These are phyloP conservation scores for Entomortierella chlamydospora DNA, from an alignment of 192 early-diverging fungal species.

Conservation along the genomic window DNA sequence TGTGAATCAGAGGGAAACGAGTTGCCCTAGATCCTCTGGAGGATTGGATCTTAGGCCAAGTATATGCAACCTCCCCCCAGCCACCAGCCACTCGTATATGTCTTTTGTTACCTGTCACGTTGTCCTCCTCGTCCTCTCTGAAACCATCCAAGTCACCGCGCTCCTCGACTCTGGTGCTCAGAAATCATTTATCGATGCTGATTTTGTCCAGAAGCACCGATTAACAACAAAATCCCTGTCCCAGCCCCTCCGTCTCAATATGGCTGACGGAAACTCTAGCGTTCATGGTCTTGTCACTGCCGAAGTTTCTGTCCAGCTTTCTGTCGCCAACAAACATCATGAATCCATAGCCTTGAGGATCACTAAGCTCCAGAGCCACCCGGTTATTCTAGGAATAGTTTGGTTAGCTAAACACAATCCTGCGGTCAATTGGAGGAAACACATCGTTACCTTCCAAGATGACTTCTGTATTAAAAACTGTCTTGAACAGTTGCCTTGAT, in stretches of 20 bases:
- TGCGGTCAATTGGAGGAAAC: constrained; percentile 4
- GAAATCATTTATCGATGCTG: constrained; percentile 6
- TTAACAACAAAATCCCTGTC: no score
- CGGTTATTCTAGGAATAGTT: constrained; percentile 15
- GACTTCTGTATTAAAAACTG: constrained; percentile 21
- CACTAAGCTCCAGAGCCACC: constrained; percentile 2
- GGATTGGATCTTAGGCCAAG: constrained; percentile 30
- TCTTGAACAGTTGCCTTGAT: not conserved
- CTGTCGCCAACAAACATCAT: constrained; percentile 7
- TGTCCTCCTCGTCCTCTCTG: not conserved
- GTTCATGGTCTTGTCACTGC: constrained; percentile 1
- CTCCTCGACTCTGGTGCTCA: constrained; percentile 17
- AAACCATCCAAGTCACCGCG: not conserved
- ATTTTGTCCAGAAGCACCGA: not conserved
- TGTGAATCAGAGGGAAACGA: constrained; percentile 16
- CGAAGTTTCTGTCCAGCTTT: not conserved
- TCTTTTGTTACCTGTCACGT: constrained; percentile 3
- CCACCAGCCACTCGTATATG: not conserved
- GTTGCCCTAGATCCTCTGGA: constrained; percentile 9
- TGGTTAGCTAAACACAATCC: constrained; percentile 9
- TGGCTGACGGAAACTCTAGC: constrained; percentile 12
- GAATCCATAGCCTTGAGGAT: not conserved
- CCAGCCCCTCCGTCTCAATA: constrained; percentile 7
- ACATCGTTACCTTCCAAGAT: constrained; percentile 9
- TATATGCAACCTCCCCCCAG: not conserved